Evolutionary conservation across 495 filamentous ascomycete species (phyloP).

Genomic region (Penicillium soppii): DNA sequence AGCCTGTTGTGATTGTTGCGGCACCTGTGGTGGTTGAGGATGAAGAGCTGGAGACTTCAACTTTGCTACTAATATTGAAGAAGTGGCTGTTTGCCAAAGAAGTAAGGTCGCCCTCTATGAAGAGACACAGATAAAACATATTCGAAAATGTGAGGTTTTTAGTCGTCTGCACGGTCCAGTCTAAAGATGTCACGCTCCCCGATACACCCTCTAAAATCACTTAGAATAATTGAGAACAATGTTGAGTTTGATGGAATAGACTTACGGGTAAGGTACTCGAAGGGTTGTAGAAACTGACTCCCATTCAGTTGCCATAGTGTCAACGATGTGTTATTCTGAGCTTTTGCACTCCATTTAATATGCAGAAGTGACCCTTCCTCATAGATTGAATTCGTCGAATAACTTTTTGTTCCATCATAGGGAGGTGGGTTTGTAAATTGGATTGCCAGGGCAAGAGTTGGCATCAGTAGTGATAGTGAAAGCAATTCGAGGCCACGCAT

Average conservation of each 20-base stretch:
- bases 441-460: not conserved
- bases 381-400: not conserved
- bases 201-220: no score
- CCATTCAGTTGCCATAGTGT: not conserved
- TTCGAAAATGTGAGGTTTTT: no score
- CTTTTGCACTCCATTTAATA: not conserved
- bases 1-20: no score
- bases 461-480: not conserved
- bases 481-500: not conserved
- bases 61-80: no score
- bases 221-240: not conserved
- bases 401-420: not conserved
- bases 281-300: not conserved
- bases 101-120: no score
- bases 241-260: not conserved
- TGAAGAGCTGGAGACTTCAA: no score
- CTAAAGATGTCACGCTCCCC: no score
- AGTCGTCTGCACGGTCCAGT: no score
- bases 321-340: not conserved
- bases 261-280: not conserved
- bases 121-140: no score
- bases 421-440: not conserved
- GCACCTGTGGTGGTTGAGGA: no score
- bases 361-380: not conserved
- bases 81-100: no score